These are phyloP conservation scores for Fusarium sp. DNA, from an alignment of 2,329 filamentous ascomycete genomes.

Conservation along the genomic window DNA sequence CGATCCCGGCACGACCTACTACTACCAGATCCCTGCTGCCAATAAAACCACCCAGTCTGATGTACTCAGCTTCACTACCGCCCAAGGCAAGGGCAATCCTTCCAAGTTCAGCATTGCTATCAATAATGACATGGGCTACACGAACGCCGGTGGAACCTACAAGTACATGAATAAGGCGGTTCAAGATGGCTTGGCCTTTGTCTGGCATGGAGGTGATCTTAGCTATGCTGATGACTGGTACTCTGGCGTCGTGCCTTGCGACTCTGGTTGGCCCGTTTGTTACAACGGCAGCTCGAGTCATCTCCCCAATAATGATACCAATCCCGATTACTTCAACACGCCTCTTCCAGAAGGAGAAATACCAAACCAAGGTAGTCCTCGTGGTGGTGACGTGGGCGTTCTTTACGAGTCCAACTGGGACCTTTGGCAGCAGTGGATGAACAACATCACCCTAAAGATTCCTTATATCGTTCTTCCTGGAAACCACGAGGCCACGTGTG, in stretches of 20 bases:
- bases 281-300: constrained; percentile 3
- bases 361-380: constrained; percentile 1
- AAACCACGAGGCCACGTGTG: not conserved
- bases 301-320: not conserved
- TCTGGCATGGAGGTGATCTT: constrained; percentile 11
- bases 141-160: not conserved
- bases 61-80: not conserved
- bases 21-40: not conserved
- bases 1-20: not conserved
- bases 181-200: not conserved
- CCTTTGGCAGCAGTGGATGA: constrained; percentile 23
- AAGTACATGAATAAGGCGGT: not conserved
- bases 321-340: not conserved
- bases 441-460: not conserved
- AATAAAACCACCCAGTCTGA: not conserved
- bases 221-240: constrained; percentile 21
- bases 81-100: not conserved
- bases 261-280: not conserved
- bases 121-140: constrained; percentile 4
- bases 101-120: not conserved
- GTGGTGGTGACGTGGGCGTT: not conserved
- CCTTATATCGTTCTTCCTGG: not conserved
- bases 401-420: constrained; percentile 19
- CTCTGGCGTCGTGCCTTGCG: constrained; percentile 1
- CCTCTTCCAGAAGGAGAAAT: not conserved